Evolutionary conservation across 805 yeast species (phyloP).

Genomic region (Priceomyces medius): DNA sequence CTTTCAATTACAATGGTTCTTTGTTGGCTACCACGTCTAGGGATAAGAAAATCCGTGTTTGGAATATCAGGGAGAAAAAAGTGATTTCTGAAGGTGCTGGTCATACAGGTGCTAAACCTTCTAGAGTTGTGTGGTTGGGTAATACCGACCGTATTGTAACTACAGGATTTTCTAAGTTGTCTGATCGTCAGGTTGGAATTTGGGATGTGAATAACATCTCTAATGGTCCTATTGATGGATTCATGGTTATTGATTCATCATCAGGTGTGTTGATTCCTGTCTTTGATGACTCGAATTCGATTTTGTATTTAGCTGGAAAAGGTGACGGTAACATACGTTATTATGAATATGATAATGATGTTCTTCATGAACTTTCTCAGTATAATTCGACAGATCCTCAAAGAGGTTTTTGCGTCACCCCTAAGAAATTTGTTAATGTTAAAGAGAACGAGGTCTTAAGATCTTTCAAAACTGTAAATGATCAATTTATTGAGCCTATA

Average conservation of each 20-base stretch:
- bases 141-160: conserved; percentile 81
- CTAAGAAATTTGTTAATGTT: conserved; percentile 76
- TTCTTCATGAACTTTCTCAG: conserved; percentile 81
- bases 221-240: conserved; percentile 87
- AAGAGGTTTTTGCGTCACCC: conserved; percentile 91
- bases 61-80: conserved; percentile 82
- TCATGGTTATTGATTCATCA: conserved; percentile 80
- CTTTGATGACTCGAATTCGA: conserved; percentile 75
- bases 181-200: conserved; percentile 92
- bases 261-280: conserved; percentile 94
- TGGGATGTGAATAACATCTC: conserved; percentile 81
- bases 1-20: conserved; percentile 88
- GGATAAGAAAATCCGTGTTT: conserved; percentile 84
- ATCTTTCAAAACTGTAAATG: conserved; percentile 85
- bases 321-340: conserved; percentile 98
- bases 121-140: conserved; percentile 90
- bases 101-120: conserved; percentile 89
- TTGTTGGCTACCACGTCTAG: conserved; percentile 84
- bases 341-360: conserved; percentile 84
- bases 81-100: conserved; percentile 82
- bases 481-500: conserved; percentile 81
- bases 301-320: conserved; percentile 90
- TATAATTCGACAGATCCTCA: conserved; percentile 88
- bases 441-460: conserved; percentile 82
- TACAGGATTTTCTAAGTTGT: conserved; percentile 88